phyloP scores from a whole-genome alignment of 164 flowering plant genomes.

The Kalanchoe fedtschenkoi region DNA sequence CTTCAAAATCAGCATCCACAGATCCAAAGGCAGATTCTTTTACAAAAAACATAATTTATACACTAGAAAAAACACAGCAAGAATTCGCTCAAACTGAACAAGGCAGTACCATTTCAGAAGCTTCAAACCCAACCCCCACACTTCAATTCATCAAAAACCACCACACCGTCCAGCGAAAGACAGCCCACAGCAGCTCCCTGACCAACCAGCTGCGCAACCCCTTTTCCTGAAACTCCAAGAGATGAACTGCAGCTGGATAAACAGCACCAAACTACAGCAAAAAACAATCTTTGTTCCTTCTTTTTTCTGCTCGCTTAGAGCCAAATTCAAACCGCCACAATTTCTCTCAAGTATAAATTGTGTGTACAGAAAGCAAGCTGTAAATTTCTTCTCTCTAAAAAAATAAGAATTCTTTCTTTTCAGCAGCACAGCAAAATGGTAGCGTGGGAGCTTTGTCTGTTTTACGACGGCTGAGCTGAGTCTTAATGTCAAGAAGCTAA shows the following conservation, averaged over 20 bases:
- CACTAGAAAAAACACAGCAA: not conserved
- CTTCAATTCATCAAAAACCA: not conserved
- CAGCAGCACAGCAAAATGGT: not conserved
- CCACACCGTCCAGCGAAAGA: no score
- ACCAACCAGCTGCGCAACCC: not conserved
- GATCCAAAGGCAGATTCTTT: not conserved
- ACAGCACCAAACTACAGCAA: no score
- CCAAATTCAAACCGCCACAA: not conserved
- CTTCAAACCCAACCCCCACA: not conserved
- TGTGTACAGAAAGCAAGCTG: not conserved
- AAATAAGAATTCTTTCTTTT: not conserved
- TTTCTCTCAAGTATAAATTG: not conserved
- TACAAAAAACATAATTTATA: not conserved
- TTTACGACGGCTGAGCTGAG: not conserved
- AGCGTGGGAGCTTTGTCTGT: not conserved
- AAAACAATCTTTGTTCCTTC: no score
- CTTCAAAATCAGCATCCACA: not conserved
- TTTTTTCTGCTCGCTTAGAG: no score
- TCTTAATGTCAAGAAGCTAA: not conserved
- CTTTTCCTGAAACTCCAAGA: no score
- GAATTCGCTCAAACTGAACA: not conserved
- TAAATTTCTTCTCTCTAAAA: not conserved
- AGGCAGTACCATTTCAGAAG: not conserved
- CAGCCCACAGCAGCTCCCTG: not conserved
- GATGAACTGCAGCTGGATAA: no score